A percentile compares a stretch with the other conserved stretches of the same genome.
phyloP scores from a whole-genome alignment of 805 yeast genomes.

The Blastobotrys mokoenaii region DNA sequence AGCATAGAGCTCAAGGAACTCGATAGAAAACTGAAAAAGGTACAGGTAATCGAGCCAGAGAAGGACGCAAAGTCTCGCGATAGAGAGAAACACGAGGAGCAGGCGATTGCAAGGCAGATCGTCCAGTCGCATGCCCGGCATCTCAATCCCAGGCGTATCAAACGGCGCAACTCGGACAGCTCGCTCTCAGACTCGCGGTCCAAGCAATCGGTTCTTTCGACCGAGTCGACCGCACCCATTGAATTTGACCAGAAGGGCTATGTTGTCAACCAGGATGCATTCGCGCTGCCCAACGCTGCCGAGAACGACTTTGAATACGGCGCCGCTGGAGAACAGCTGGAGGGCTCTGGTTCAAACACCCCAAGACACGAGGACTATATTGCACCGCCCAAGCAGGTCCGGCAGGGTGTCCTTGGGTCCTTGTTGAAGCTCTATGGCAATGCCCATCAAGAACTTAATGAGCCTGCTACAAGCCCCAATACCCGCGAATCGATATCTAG shows the following conservation, averaged over 20 bases:
- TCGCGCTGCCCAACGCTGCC: slow-evolving; percentile 12
- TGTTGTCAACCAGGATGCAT: slow-evolving; percentile 13
- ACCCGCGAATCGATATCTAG: not conserved
- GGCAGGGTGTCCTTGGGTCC: slow-evolving; percentile 81
- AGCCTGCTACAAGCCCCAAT: not conserved
- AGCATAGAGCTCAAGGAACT: too few relatives aligned
- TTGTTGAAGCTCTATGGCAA: slow-evolving; percentile 55
- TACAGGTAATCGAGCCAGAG: slow-evolving; percentile 1
- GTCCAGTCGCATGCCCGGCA: slow-evolving; percentile 13
- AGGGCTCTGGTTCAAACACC: slow-evolving; percentile 6
- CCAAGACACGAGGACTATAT: slow-evolving; percentile 35
- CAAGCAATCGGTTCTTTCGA: not conserved
- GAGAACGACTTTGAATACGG: slow-evolving; percentile 17
- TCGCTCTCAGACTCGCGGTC: not conserved
- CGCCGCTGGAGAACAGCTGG: slow-evolving; percentile 27
- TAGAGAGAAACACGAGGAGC: slow-evolving; percentile 13
- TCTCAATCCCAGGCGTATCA: not conserved
- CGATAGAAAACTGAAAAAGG: too few relatives aligned
- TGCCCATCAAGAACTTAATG: slow-evolving; percentile 9
- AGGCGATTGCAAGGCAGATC: slow-evolving; percentile 6
- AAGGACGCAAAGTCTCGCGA: slow-evolving; percentile 7
- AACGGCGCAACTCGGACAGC: not conserved
- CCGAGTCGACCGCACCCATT: not conserved
- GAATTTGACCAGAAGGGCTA: slow-evolving; percentile 7
- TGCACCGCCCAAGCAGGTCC: slow-evolving; percentile 57